Percentiles rank a stretch among this genome's conserved stretches.
Conservation (phyloP, 495 filamentous ascomycete genomes). For the Acidomyces sp. region DNA sequence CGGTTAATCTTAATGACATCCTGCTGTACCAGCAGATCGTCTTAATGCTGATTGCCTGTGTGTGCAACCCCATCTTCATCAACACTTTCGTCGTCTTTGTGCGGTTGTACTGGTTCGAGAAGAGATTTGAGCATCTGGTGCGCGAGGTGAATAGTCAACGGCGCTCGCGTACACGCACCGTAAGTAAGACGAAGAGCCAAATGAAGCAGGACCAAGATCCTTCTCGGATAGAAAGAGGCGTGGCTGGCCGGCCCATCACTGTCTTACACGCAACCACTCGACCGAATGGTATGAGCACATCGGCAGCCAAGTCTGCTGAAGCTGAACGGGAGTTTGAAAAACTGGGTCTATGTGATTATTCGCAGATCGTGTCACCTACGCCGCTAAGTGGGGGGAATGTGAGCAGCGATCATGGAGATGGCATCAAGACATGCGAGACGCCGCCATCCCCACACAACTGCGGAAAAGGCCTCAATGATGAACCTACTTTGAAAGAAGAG, state of each 20-base stretch:
- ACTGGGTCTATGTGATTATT: constrained; percentile 4
- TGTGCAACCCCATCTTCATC: constrained; percentile 75
- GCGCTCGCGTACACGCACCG: constrained; percentile 35
- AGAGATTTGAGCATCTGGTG: constrained; percentile 71
- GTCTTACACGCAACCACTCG: constrained; percentile 41
- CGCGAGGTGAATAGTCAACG: constrained; percentile 43
- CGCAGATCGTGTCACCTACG: constrained; percentile 8
- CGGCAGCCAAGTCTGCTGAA: constrained; percentile 7
- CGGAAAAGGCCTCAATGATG: constrained; percentile 19
- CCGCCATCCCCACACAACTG: too few relatives aligned
- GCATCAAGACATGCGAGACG: constrained; percentile 24
- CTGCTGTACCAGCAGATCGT: constrained; percentile 63
- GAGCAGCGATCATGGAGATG: constrained; percentile 14
- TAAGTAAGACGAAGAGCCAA: constrained; percentile 43
- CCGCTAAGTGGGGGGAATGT: constrained; percentile 7
- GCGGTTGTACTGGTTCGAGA: constrained; percentile 95
- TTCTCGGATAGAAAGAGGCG: constrained; percentile 48
- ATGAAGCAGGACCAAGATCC: constrained; percentile 30
- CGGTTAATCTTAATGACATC: constrained; percentile 59
- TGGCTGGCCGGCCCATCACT: constrained; percentile 58
- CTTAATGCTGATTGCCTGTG: constrained; percentile 44
- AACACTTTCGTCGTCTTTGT: constrained; percentile 78
- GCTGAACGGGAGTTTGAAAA: constrained; percentile 11
- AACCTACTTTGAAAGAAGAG: constrained; percentile 10
- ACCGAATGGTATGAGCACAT: constrained; percentile 27